Conservation (phyloP, 306 rosid genomes). For the Urtica urens region DNA sequence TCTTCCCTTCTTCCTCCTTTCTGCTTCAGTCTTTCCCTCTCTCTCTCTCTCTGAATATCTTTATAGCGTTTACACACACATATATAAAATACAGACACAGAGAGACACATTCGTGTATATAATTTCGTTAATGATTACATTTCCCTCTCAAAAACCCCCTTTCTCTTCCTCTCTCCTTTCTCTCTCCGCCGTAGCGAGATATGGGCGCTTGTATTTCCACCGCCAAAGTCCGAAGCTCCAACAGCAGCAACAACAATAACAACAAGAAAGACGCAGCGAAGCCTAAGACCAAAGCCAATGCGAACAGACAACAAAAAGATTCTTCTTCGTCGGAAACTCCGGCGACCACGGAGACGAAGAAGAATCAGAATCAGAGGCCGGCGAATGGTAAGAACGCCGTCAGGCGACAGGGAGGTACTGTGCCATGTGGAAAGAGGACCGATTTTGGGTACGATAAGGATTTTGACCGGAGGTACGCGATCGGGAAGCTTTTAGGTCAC, state of each 20-base stretch:
- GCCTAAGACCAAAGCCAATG: conserved; percentile 12
- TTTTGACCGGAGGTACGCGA: conserved; percentile 46
- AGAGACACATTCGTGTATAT: too few species aligned
- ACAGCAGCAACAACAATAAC: conserved; percentile 20
- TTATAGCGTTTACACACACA: too few species aligned
- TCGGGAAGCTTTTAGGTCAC: conserved; percentile 87
- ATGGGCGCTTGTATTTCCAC: conserved; percentile 31
- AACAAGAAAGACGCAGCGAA: conserved; percentile 13
- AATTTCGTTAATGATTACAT: conserved; percentile 11
- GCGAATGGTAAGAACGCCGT: conserved; percentile 18
- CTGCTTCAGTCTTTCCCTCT: conserved; percentile 44
- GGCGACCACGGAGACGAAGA: conserved; percentile 18
- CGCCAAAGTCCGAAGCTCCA: conserved; percentile 26
- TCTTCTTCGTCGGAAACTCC: conserved; percentile 14
- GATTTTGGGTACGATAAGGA: conserved; percentile 86
- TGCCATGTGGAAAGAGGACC: conserved; percentile 86
- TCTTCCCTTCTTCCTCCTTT: conserved; percentile 67
- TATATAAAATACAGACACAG: too few species aligned
- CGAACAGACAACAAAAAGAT: background rate
- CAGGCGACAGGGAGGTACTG: conserved; percentile 25
- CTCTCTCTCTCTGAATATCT: background rate
- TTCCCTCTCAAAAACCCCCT: conserved; percentile 15
- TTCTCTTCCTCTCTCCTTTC: background rate
- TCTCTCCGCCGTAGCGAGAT: conserved; percentile 13
- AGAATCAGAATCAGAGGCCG: background rate